Base-by-base conservation (phyloP, 768 basidiomycete species). In the Crucibulum laeve region DNA sequence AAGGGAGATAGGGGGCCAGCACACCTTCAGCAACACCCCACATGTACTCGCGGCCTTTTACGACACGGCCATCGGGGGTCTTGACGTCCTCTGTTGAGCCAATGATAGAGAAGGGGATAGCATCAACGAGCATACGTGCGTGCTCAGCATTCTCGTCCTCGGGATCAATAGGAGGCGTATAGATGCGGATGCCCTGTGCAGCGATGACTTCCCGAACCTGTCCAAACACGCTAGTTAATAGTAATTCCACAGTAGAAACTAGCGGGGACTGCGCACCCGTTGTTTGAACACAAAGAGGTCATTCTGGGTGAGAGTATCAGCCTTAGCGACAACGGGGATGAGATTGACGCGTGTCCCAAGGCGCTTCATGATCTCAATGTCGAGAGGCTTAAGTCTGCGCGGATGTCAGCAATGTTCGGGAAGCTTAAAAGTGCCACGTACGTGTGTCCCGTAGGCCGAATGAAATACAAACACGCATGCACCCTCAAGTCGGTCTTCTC, bases 1-100 rank as follows among this genome's bases (percentile, higher is more conserved):
- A 42, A 25, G 42, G 21, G 4, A 13, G 21, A 43, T 3, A 4
- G 26, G 28, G 13, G 1, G 23, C 10, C 41, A 15, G 65, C 73
- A 38, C 30, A 91, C 91, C 91, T 75, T 99, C 96, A 6, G 96
- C 96, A n/a, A 99, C 93, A 75, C 96, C 96, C 96, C 96, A 99
- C 11, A 95, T 82, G 62, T 99, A 99, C 66, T 98, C 91, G 56
- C 96, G 84, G 36, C 96, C 96, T 69, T 98, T 98, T 60, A 99
- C 96, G 25, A 80, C 67, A 45, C 93, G 82, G 8, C 96, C 96
- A 60, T 98, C 95, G 18, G 75, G 68, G 3, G 91, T 97, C 56
- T 80, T 79, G 37, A 99, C 95, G 52, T 99, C 95, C 59, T 94
- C 84, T 0, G 91, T 97, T 18, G 88, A 92, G 24, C 96, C 96